A percentile compares a stretch with the other conserved stretches of the same genome.
These are phyloP conservation scores for Leishmania gerbilli DNA, from an alignment of 208 protist species.

Conservation along the genomic window DNA sequence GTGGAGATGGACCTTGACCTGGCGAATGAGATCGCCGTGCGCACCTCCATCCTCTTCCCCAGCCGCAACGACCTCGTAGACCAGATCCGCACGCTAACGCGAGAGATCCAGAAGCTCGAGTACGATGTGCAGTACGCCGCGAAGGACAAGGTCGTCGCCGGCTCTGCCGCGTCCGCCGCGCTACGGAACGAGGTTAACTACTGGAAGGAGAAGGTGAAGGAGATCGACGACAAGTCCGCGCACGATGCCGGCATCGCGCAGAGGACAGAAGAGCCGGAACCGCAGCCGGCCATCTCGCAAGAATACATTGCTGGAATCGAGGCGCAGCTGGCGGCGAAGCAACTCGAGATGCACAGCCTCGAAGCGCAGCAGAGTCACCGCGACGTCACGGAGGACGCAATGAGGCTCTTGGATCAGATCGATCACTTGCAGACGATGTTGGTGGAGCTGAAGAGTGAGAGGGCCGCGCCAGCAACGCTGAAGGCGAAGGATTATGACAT, in stretches of 20 bases:
- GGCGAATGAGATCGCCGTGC: slow-evolving; percentile 82
- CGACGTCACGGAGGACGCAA: slow-evolving; percentile 75
- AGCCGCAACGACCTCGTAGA: slow-evolving; percentile 58
- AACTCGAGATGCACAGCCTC: slow-evolving; percentile 57
- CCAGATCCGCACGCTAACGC: slow-evolving; percentile 60
- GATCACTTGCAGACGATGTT: slow-evolving; percentile 62
- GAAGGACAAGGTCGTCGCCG: slow-evolving; percentile 74
- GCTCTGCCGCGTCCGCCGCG: slow-evolving; percentile 64
- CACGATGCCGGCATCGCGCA: slow-evolving; percentile 79
- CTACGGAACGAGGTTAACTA: slow-evolving; percentile 66
- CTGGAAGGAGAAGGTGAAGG: slow-evolving; percentile 65
- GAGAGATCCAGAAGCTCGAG: slow-evolving; percentile 77
- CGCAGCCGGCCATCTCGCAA: slow-evolving; percentile 17
- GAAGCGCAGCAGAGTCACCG: slow-evolving; percentile 66
- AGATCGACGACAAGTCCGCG: slow-evolving; percentile 75
- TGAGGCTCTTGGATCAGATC: slow-evolving; percentile 76
- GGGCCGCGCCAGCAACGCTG: neutral
- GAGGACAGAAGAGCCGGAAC: slow-evolving; percentile 30
- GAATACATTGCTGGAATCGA: slow-evolving; percentile 66
- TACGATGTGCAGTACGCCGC: slow-evolving; percentile 84
- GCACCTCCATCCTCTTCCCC: slow-evolving; percentile 74
- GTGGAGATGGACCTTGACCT: slow-evolving; percentile 82
- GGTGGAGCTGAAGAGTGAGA: slow-evolving; percentile 46
- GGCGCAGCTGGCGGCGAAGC: slow-evolving; percentile 48
- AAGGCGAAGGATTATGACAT: slow-evolving; percentile 30